Evolutionary conservation across 345 rosid species (phyloP).

Genomic region (Gossypium stocksii): DNA sequence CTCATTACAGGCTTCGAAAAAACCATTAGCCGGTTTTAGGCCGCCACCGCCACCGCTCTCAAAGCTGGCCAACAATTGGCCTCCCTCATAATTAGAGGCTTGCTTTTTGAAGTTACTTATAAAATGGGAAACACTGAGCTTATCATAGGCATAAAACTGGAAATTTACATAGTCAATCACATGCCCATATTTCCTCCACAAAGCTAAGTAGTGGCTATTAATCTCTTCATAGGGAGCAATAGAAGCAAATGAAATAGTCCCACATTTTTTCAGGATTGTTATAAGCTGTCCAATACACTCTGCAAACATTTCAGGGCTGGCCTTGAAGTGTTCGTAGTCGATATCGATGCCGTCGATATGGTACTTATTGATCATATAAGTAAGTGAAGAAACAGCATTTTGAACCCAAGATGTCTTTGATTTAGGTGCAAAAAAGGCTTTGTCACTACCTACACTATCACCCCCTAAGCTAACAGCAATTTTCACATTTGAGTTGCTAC

Average conservation of each 20-base stretch:
- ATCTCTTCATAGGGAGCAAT: slow-evolving; percentile 40
- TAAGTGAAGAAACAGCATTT: slow-evolving; percentile 38
- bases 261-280: slow-evolving; percentile 24
- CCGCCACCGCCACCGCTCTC: slow-evolving; percentile 30
- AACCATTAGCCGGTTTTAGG: slow-evolving; percentile 27
- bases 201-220: slow-evolving; percentile 31
- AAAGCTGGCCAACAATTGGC: slow-evolving; percentile 28
- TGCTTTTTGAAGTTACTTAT: slow-evolving; percentile 29
- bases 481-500: neutral
- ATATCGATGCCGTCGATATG: slow-evolving; percentile 39
- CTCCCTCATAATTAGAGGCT: slow-evolving; percentile 27
- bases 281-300: slow-evolving; percentile 42
- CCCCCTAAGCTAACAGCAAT: slow-evolving; percentile 9
- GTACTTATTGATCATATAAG: slow-evolving; percentile 28
- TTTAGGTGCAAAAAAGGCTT: slow-evolving; percentile 26
- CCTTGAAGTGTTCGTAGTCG: slow-evolving; percentile 37
- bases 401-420: slow-evolving; percentile 31
- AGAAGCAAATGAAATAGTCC: slow-evolving; percentile 33
- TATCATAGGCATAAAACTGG: slow-evolving; percentile 40
- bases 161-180: slow-evolving; percentile 46
- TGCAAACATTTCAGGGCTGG: slow-evolving; percentile 30
- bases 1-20: slow-evolving; percentile 33
- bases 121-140: slow-evolving; percentile 23
- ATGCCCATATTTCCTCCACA: slow-evolving; percentile 40
- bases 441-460: neutral